Evolutionary conservation across 805 yeast species (phyloP), one percentile per base, ranked within the genome.

Genomic region (Candida vaughaniae): DNA sequence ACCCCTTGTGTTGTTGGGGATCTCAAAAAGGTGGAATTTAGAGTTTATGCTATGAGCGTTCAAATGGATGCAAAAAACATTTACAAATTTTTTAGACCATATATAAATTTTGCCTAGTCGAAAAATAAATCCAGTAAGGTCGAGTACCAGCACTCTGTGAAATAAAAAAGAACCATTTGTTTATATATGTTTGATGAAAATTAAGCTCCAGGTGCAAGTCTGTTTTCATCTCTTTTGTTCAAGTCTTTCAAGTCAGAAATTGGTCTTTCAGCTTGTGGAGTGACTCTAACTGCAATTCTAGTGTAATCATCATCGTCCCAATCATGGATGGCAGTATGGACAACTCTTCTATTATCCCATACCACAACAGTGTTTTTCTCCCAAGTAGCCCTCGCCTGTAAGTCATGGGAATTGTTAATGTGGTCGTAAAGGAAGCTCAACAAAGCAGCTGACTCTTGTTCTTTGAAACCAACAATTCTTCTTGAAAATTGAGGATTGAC

Each of bases 191-290:
- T n/a, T n/a, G n/a, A n/a, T n/a, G n/a, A n/a, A n/a, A n/a, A n/a
- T n/a, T n/a, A n/a, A n/a, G n/a, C n/a, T n/a, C n/a, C n/a, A n/a
- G n/a, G n/a, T n/a, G 43, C 44, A 33, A 47, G 40, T 12, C 40
- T 31, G 26, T 55, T 59, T 15, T 42, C 36, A 33, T 51, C 61
- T 2, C 47, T 48, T 41, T 51, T 55, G 49, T 64, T 66, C 53
- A 64, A 62, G 36, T 65, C 64, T 30, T 52, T 48, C 42, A 66
- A 55, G 42, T 60, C 58, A 14, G 51, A 54, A 12, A 64, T 56
- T 3, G 69, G 69, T 40, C 67, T 51, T 42, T 65, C 71, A 12
- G 64, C 69, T 44, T 60, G 66, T 3, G 70, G 67, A 19, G 71
- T 63, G 31, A 62, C 50, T 39, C 71, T 49, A 36, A 58, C 57